Base-by-base conservation (phyloP, 371 early-diverging fungal species). In the Fennellomyces sp. region DNA sequence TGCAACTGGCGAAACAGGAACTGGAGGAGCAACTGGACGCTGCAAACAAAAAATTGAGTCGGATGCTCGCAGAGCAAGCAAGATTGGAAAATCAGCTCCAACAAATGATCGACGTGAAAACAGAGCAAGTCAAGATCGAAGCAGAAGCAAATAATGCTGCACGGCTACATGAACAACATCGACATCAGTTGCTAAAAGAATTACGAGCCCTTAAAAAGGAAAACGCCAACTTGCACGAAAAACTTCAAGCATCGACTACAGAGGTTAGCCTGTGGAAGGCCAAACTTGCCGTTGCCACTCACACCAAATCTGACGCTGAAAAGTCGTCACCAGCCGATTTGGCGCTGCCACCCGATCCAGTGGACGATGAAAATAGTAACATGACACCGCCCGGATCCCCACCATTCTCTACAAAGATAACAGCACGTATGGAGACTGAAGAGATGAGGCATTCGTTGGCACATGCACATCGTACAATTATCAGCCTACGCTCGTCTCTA, bases 91-190 rank as follows among this genome's bases (percentile, higher is more conserved):
- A 87, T 53, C 85, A 89, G 59, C 69, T 83, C 19, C 85, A 86
- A 23, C 73, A 81, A 17, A 73, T 90, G 29, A 82, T 84, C 41
- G 87, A 83, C 23, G 67, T 77, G 39, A 87, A 87, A 35, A 62
- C 69, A 47, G 79, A 83, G 13, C 85, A 83, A 35, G 89, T 88
- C 52, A 86, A 88, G 57, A 89, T 10, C n/a, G 55, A 54, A 27
- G 15, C 33, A 25, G 38, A 54, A 17, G 28, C 27, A 36, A 26
- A 33, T 29, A 54, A 31, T 39, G 36, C 39, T 23, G 31, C 39
- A n/a, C 38, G 35, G 12, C 26, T 15, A 39, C 55, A 27, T 33
- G 52, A 52, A 31, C 52, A 52, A 19, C 52, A 23, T 17, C 52
- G 52, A 7, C 30, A 17, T 27, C 11, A 21, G 23, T 39, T 54